Evolutionary conservation across 2,329 filamentous ascomycete genomes (phyloP), one percentile per base, ranked within the genome.

Genomic region (Aphanocladium album): DNA sequence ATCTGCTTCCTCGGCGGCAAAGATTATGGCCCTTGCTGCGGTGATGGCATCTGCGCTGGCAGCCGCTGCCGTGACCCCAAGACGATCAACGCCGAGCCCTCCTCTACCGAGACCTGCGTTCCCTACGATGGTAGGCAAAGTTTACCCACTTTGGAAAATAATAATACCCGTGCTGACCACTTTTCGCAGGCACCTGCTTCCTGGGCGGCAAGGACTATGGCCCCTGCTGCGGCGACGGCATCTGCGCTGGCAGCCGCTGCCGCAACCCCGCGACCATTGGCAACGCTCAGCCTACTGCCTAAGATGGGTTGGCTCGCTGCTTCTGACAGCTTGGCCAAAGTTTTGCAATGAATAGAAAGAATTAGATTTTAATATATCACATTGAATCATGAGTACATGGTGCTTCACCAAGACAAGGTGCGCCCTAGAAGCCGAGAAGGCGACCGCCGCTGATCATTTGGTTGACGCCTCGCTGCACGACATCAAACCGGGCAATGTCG

Each of bases 351-450:
- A n/a, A n/a, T n/a, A n/a, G n/a, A n/a, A n/a, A n/a, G n/a, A n/a
- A n/a, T n/a, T n/a, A n/a, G n/a, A n/a, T n/a, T 35, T 35, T 6
- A 6, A 6, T 35, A 12, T 35, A 35, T 35, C 33, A 6, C 19
- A 46, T 25, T 46, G n/a, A n/a, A n/a, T n/a, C n/a, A n/a, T n/a
- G n/a, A n/a, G n/a, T n/a, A n/a, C n/a, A n/a, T n/a, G n/a, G n/a
- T n/a, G n/a, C n/a, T n/a, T n/a, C n/a, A n/a, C n/a, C n/a, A n/a
- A n/a, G n/a, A n/a, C n/a, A n/a, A n/a, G n/a, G n/a, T n/a, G n/a
- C n/a, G n/a, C 12, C 1, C 30, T 83, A 62, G 80, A 83, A 63
- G 73, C 82, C 5, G 82, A 81, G 39, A 82, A 83, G 66, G 73
- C 14, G 33, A 17, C 35, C 52, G 5, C 12, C 5, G 45, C 45